Conservation (phyloP, 176 grass and related monocot species). For the Musa itinerans region DNA sequence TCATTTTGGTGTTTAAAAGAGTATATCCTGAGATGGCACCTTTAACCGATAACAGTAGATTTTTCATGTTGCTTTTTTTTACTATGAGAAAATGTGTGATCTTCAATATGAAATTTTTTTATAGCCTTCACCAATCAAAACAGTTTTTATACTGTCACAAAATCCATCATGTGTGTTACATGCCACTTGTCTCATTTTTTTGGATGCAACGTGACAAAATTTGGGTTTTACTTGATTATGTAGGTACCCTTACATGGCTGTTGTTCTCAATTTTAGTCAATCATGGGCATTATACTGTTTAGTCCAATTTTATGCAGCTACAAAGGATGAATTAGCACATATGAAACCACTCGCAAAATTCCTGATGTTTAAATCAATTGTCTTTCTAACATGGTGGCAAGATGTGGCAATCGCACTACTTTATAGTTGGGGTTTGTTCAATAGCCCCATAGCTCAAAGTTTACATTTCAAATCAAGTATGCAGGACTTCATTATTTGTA, state of each 20-base stretch:
- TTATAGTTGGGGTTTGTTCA: slow-evolving; percentile 56
- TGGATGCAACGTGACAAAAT: background rate
- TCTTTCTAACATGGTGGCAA: slow-evolving; percentile 97
- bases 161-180: background rate
- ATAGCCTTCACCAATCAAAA: background rate
- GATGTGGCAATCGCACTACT: slow-evolving; percentile 65
- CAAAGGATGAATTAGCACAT: slow-evolving; percentile 81
- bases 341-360: slow-evolving; percentile 88
- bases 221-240: slow-evolving; percentile 19
- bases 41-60: background rate
- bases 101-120: background rate
- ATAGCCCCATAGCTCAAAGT: slow-evolving; percentile 59
- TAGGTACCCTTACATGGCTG: slow-evolving; percentile 83
- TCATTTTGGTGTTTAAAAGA: background rate
- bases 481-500: slow-evolving; percentile 87
- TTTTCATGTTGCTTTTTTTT: background rate
- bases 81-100: background rate
- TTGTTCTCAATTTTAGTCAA: slow-evolving; percentile 83
- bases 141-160: too few species aligned
- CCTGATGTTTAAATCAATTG: slow-evolving; percentile 81
- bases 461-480: slow-evolving; percentile 86
- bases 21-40: background rate
- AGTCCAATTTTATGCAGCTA: slow-evolving; percentile 78
- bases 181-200: background rate
- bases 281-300: slow-evolving; percentile 91